Percentiles rank a stretch among this genome's conserved stretches.
phyloP scores from a whole-genome alignment of 257 asterid genomes.

The Ligustrum vulgare region DNA sequence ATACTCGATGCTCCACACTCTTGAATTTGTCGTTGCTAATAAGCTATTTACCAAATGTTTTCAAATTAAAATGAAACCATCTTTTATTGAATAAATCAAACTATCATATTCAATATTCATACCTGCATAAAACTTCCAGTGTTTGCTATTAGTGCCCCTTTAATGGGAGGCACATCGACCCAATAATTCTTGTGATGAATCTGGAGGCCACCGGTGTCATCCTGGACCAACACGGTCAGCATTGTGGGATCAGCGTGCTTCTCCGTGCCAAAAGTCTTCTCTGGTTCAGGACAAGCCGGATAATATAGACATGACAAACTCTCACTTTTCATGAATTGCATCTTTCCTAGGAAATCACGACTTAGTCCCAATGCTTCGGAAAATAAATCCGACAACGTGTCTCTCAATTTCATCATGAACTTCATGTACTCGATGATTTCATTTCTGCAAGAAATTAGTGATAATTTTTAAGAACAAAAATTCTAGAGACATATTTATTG shows the following conservation, averaged over 20 bases:
- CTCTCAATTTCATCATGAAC: constrained; percentile 43
- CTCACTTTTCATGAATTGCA: constrained; percentile 51
- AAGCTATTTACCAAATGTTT: constrained; percentile 31
- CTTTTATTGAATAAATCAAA: not conserved
- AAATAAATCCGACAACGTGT: constrained; percentile 43
- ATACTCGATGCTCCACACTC: constrained; percentile 75
- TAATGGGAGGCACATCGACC: constrained; percentile 70
- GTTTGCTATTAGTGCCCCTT: constrained; percentile 66
- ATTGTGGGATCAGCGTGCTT: constrained; percentile 64
- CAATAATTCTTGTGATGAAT: constrained; percentile 50
- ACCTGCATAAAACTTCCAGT: constrained; percentile 81
- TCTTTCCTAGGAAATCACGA: constrained; percentile 34
- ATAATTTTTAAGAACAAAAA: no score
- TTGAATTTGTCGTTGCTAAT: constrained; percentile 67
- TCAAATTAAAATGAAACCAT: not conserved
- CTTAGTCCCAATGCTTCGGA: constrained; percentile 66
- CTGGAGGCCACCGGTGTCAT: constrained; percentile 68
- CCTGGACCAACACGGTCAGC: constrained; percentile 61
- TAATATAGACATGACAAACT: constrained; percentile 56
- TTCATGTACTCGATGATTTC: constrained; percentile 59
- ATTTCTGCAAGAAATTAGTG: constrained; percentile 35
- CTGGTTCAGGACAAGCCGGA: constrained; percentile 77
- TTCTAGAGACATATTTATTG: no score
- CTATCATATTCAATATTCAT: not conserved
- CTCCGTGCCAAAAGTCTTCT: constrained; percentile 46